These are phyloP conservation scores for Phytophthora europaea DNA, from an alignment of 352 stramenopile genomes.

Conservation along the genomic window DNA sequence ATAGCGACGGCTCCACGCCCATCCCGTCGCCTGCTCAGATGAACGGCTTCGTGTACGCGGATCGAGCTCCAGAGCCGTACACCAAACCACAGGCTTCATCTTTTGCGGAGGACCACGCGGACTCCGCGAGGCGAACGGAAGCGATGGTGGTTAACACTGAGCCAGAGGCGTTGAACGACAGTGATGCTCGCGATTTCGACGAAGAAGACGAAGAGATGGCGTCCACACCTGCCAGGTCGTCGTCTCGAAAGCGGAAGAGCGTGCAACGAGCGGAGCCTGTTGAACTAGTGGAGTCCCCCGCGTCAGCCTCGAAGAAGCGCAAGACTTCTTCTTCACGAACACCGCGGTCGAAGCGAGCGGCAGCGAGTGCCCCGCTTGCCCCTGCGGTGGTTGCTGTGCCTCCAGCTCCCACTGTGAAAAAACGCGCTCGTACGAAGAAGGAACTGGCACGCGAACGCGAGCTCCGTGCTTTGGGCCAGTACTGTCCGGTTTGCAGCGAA, in stretches of 20 bases:
- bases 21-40: slow-evolving; percentile 60
- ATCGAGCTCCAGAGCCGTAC: slow-evolving; percentile 34
- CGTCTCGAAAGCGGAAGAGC: slow-evolving; percentile 42
- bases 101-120: slow-evolving; percentile 15
- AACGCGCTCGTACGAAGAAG: slow-evolving; percentile 71
- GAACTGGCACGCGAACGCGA: slow-evolving; percentile 79
- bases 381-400: slow-evolving; percentile 27
- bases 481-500: slow-evolving; percentile 89
- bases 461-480: slow-evolving; percentile 81
- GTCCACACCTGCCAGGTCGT: slow-evolving; percentile 24
- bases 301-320: slow-evolving; percentile 43
- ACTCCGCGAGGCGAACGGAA: slow-evolving; percentile 2
- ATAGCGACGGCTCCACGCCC: slow-evolving; percentile 58
- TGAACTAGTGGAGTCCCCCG: slow-evolving; percentile 29
- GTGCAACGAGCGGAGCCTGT: slow-evolving; percentile 29
- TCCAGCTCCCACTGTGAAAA: slow-evolving; percentile 34
- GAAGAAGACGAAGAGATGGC: slow-evolving; percentile 18
- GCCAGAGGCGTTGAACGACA: slow-evolving; percentile 12
- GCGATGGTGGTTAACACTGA: slow-evolving; percentile 12
- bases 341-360: slow-evolving; percentile 25
- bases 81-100: slow-evolving; percentile 23
- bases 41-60: slow-evolving; percentile 56
- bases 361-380: slow-evolving; percentile 20
- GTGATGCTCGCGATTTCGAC: slow-evolving; percentile 4
- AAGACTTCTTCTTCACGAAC: slow-evolving; percentile 36